Evolutionary conservation across 169 alveolate genomes (phyloP).

Genomic region (Cyclospora cayetanensis): DNA sequence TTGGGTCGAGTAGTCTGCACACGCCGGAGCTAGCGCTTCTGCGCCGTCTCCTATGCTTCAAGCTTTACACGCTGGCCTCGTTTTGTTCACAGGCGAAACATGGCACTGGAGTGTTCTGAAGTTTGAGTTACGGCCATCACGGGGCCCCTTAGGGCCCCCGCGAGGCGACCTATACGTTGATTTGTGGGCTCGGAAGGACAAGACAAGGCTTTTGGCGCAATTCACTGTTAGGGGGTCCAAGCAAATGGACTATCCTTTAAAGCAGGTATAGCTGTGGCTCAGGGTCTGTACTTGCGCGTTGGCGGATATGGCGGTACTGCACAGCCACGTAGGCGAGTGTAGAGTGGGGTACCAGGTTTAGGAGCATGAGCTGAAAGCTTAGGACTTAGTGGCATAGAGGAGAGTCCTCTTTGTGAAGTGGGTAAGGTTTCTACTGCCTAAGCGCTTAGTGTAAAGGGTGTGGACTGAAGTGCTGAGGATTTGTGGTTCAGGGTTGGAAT

Average conservation of each 20-base stretch:
- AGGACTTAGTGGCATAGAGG: not conserved
- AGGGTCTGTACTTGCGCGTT: not conserved
- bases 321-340: not conserved
- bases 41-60: no score
- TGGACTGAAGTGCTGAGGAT: not conserved
- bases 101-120: constrained; percentile 66
- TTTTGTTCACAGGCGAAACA: constrained; percentile 14
- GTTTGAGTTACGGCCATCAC: not conserved
- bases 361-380: not conserved
- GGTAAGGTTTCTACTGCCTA: no score
- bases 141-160: not conserved
- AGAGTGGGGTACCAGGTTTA: not conserved
- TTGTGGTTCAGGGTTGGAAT: constrained; percentile 13
- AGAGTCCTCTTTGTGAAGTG: not conserved
- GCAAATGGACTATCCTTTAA: not conserved
- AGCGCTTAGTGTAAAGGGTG: not conserved
- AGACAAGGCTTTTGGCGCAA: constrained; percentile 67
- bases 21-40: no score
- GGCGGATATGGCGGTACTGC: not conserved
- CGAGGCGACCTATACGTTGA: constrained; percentile 68
- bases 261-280: constrained; percentile 5
- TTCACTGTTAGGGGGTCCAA: constrained; percentile 67
- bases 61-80: not conserved
- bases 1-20: no score
- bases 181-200: constrained; percentile 40